Base-by-base conservation (phyloP, 257 asterid species). In the Solanum pimpinellifolium region DNA sequence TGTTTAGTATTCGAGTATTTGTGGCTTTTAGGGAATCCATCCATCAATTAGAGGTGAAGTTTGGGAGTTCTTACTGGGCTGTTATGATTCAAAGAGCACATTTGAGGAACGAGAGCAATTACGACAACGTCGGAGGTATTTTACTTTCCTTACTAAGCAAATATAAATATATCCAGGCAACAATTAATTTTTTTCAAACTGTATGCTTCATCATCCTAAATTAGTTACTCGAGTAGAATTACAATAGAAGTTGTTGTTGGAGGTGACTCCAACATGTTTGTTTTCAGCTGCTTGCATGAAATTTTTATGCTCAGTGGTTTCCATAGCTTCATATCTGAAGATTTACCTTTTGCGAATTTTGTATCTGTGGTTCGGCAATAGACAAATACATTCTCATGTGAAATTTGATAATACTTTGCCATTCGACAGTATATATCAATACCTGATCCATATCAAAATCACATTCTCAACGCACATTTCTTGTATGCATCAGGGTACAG, bases 41-140 rank as follows among this genome's bases (percentile, higher is more conserved):
- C 99, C 99, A 81, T 91, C 99, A 33, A 95, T 97, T 86, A 95
- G 98, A 93, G 99, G 98, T 87, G 99, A 96, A 90, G 99, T 97
- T 86, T 97, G 99, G 99, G 99, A 97, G 85, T 97, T 97, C 89
- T 92, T 97, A 83, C 91, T 97, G 92, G 99, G 99, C 56, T 96
- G 98, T 90, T 97, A 90, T 86, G 98, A 95, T 84, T 95, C 99
- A 66, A 90, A 88, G 91, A 96, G 99, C 93, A 93, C 96, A 86
- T 95, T 90, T 88, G 98, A 93, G 8, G 99, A 96, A 87, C 95
- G 98, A 88, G 97, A 95, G 87, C 93, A 95, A 86, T 87, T 93
- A 89, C 93, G 98, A 73, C 92, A 92, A 84, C 88, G 90, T 21
- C 93, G 98, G 87, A 97, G 99, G 99, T 96, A 92, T 39, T 82